Conservation (phyloP, 2,329 filamentous ascomycete species). For the Verticillium zaregamsianum region DNA sequence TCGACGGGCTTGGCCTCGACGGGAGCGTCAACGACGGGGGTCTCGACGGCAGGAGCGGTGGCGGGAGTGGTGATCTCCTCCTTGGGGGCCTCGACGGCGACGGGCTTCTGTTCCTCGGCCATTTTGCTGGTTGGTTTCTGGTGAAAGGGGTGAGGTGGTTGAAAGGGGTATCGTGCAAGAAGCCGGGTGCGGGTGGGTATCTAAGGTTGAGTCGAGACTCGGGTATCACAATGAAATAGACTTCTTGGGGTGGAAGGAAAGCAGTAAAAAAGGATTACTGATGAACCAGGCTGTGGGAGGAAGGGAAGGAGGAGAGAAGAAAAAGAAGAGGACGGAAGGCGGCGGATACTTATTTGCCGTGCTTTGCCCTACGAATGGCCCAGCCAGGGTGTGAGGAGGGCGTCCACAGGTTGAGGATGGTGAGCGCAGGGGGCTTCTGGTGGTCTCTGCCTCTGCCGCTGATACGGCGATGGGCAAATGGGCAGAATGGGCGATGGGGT, state of each 20-base stretch:
- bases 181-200: slow-evolving; percentile 21
- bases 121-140: slow-evolving; percentile 46
- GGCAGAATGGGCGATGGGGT: background rate
- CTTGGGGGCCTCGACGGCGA: slow-evolving; percentile 55
- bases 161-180: slow-evolving; percentile 33
- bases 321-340: slow-evolving; percentile 25
- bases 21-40: slow-evolving; percentile 30
- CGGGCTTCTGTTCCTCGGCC: slow-evolving; percentile 71
- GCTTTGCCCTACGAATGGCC: background rate
- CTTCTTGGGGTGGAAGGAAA: slow-evolving; percentile 31
- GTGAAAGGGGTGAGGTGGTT: slow-evolving; percentile 18
- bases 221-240: slow-evolving; percentile 48
- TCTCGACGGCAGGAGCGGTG: slow-evolving; percentile 27
- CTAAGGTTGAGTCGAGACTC: slow-evolving; percentile 30
- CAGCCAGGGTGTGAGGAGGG: background rate
- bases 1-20: slow-evolving; percentile 29
- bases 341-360: slow-evolving; percentile 38
- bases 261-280: slow-evolving; percentile 14
- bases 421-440: slow-evolving; percentile 10
- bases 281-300: background rate
- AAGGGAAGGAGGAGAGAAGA: slow-evolving; percentile 24
- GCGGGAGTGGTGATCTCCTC: slow-evolving; percentile 40
- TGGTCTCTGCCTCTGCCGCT: background rate
- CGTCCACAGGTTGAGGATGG: background rate
- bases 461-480: background rate